Evolutionary conservation across 1,139 yeast genomes (phyloP).

Genomic region (Suhomyces yuchorum): DNA sequence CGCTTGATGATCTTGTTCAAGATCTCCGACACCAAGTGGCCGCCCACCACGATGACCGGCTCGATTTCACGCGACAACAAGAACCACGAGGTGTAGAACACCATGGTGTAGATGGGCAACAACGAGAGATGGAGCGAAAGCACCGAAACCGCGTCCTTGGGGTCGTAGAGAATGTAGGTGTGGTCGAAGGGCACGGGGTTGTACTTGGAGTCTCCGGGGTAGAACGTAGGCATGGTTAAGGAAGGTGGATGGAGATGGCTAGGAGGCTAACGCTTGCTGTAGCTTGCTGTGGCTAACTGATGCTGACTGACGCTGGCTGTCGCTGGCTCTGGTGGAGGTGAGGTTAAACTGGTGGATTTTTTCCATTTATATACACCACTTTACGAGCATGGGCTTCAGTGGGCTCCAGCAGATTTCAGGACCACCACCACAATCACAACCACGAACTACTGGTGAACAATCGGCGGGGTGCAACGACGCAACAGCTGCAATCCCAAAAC

Average conservation of each 20-base stretch:
- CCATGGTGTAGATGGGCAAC: conserved; percentile 78
- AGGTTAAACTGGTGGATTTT: not conserved
- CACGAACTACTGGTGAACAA: not conserved
- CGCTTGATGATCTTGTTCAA: conserved; percentile 70
- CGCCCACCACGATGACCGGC: conserved; percentile 79
- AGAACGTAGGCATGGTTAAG: conserved; percentile 24
- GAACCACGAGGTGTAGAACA: conserved; percentile 84
- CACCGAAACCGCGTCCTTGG: conserved; percentile 61
- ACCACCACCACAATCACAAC: no score
- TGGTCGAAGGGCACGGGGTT: conserved; percentile 58
- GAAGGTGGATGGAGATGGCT: not conserved
- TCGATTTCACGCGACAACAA: conserved; percentile 81
- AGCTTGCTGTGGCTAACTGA: no score
- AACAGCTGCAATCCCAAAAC: not conserved
- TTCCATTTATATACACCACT: not conserved
- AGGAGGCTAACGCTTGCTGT: not conserved
- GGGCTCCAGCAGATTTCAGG: no score
- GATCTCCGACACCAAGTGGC: conserved; percentile 80
- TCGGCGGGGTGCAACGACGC: conserved; percentile 1
- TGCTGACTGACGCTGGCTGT: no score
- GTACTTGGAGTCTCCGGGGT: conserved; percentile 26
- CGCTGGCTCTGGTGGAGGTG: not conserved
- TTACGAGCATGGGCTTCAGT: not conserved
- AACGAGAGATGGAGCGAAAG: conserved; percentile 73
- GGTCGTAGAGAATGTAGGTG: conserved; percentile 80